Conservation (phyloP, 2,329 filamentous ascomycete genomes). For the Xylariaceae sp. region DNA sequence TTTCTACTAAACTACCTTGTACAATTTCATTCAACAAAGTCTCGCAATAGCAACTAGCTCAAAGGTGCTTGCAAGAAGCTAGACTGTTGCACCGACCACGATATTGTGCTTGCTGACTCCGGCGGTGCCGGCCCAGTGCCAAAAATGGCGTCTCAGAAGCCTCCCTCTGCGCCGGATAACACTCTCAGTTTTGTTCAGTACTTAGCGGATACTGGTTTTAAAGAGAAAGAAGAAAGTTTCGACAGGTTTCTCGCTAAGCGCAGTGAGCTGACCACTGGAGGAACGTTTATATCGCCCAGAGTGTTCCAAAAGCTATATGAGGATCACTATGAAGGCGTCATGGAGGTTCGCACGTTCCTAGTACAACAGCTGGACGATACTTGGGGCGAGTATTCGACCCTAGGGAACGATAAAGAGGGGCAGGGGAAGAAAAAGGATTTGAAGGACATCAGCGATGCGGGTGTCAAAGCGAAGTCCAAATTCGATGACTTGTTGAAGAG, state of each 20-base stretch:
- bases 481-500: slow-evolving; percentile 10
- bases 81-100: neutral
- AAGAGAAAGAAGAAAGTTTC: neutral
- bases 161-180: neutral
- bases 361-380: neutral
- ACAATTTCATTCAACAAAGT: too few relatives aligned
- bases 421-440: neutral
- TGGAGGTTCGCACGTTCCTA: neutral
- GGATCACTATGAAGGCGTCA: slow-evolving; percentile 5
- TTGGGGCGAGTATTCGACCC: neutral
- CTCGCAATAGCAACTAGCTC: too few relatives aligned
- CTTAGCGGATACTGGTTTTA: neutral
- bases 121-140: neutral
- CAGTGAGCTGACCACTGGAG: neutral
- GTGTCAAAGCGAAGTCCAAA: neutral
- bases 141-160: slow-evolving; percentile 12
- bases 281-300: neutral
- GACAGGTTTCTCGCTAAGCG: neutral
- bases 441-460: neutral
- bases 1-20: neutral
- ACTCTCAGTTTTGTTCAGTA: neutral
- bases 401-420: neutral
- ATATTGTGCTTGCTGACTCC: neutral
- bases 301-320: slow-evolving; percentile 13
- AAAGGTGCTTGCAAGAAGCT: neutral